Evolutionary conservation across 2,329 filamentous ascomycete species (phyloP), one percentile per base, ranked within the genome.

Genomic region (Fusarium acutatum): DNA sequence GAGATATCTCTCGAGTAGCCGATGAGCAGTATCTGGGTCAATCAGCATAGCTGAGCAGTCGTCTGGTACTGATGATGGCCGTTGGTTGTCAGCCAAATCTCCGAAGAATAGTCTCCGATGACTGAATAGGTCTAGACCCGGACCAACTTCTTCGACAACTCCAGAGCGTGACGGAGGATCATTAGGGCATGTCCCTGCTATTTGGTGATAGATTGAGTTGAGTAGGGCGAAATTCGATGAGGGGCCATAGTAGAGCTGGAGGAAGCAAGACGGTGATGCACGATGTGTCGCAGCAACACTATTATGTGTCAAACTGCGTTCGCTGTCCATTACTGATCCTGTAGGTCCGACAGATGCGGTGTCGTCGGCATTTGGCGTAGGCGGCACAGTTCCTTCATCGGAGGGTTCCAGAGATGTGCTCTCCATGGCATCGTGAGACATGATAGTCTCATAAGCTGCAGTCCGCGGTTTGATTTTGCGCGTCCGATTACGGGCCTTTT

Each of bases 211-310:
- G 30, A 80, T 80, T 2, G 77, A 78, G 34, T 80, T 75, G 47
- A 81, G 82, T 2, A 86, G 79, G 1, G 84, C 80, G 37, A 86
- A 86, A 69, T 86, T 84, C 1, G 84, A 86, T 0, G 84, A 84
- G 2, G 84, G 82, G 0, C 84, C 84, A 75, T 86, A 86, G 72
- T 86, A 86, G 1, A 86, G 77, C 67, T 86, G 83, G 22, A 85
- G 79, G 40, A 81, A 77, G 64, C 83, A 84, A 26, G 83, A 85
- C 2, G 84, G 82, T 4, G 84, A 84, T 32, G 83, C 80, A 73
- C 83, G 81, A 70, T 86, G 84, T 14, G 83, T 85, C 26, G 84
- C 84, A 7, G 84, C 83, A n/a, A 86, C 84, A 63, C 84, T 86
- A 59, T 75, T 77, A 64, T 81, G 83, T 59, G 83, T 82, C 64